These are phyloP conservation scores for Penicillium parvum DNA, from an alignment of 495 filamentous ascomycete species.

Conservation along the genomic window DNA sequence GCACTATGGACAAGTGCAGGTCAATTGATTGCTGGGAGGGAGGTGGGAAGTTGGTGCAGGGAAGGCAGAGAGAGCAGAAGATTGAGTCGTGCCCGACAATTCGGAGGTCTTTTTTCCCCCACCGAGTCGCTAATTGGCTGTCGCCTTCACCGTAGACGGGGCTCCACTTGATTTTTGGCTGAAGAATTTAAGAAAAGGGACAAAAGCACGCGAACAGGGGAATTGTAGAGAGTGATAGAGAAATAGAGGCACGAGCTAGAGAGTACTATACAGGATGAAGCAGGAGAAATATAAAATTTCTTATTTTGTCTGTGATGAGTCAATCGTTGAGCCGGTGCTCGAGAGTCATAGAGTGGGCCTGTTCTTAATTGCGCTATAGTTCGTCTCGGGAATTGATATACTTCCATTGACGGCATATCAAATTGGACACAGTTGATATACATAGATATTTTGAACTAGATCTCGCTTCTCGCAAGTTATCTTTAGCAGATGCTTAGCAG, in stretches of 20 bases:
- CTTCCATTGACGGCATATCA: too few species aligned
- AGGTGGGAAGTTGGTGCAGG: constrained; percentile 13
- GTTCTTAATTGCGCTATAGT: not conserved
- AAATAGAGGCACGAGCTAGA: too few species aligned
- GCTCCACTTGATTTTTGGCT: constrained; percentile 22
- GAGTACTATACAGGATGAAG: too few species aligned
- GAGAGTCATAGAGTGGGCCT: too few species aligned
- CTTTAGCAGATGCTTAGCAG: too few species aligned
- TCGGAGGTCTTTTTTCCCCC: constrained; percentile 25
- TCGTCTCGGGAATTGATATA: too few species aligned
- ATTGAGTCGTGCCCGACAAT: constrained; percentile 20
- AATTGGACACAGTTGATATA: too few species aligned
- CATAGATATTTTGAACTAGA: too few species aligned
- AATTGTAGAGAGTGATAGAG: constrained; percentile 4
- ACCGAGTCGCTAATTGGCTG: constrained; percentile 24
- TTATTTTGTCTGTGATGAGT: too few species aligned
- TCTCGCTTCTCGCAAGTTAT: too few species aligned
- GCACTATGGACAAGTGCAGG: constrained; percentile 12
- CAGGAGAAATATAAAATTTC: too few species aligned
- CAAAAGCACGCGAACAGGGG: not conserved
- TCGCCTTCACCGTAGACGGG: constrained; percentile 23
- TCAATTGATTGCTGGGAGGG: constrained; percentile 31
- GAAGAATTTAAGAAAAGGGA: not conserved
- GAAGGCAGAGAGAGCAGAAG: constrained; percentile 15
- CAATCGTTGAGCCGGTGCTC: too few species aligned